Base-by-base conservation (phyloP, 345 rosid genomes). In the Eucalyptus curtisii region DNA sequence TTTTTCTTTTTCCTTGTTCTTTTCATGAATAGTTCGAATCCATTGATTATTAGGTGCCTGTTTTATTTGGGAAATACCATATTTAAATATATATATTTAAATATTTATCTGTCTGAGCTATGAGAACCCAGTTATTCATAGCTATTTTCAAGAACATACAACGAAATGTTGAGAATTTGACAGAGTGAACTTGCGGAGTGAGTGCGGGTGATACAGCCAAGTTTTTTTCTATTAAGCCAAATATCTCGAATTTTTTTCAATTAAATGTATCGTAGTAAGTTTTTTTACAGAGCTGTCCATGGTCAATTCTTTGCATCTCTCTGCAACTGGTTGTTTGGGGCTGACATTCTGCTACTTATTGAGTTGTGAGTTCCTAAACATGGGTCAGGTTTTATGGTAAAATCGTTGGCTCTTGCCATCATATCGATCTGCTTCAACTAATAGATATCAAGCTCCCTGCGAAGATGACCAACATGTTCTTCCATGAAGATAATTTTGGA, bases 251-350 rank as follows among this genome's bases (percentile, higher is more conserved):
- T 49, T 2, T 49, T 49, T 49, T 71, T 8, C 37, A 19, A 17
- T 71, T 33, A 9, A 33, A n/a, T 0, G 79, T 7, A 15, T 66
- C 40, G 0, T 1, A 8, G 3, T 66, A 66, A 15, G 44, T 33
- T 33, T 11, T 17, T 33, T 4, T 33, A 1, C 42, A 16, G 2
- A 68, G 5, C 24, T 33, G 7, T 33, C 44, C 7, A 2, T 17
- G 44, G 0, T 68, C 42, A 8, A 19, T 68, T 33, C 42, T 4
- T 14, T 0, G 24, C 2, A 68, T 31, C 4, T 15, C 7, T 68
- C 44, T 33, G 7, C 44, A 9, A 8, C 0, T 68, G 2, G 8
- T 33, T 68, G 40, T 68, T 68, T 33, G 40, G 24, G 2, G 80
- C 10, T 68, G 2, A 33, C 2, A 33, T 1, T 68, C 44, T 68